Evolutionary conservation across 192 early-diverging fungal species (phyloP).

Genomic region (Funneliformis geosporum): DNA sequence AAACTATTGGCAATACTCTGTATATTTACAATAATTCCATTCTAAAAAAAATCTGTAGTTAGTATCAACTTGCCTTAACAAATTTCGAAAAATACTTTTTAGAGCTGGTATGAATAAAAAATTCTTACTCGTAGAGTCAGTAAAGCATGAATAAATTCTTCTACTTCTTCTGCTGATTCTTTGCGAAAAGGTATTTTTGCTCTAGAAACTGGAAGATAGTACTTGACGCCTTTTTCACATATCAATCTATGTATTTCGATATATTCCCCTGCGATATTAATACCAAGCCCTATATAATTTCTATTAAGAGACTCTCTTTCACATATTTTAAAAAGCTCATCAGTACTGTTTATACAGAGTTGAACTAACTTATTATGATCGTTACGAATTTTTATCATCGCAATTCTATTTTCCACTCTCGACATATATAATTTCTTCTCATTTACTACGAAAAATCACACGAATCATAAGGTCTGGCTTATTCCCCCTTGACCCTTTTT

Average conservation of each 20-base stretch:
- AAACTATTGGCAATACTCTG: no score
- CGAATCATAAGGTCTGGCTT: conserved; percentile 26
- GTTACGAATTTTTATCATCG: not conserved
- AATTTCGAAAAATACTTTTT: no score
- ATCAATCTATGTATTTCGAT: conserved; percentile 14
- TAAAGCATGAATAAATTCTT: conserved; percentile 29
- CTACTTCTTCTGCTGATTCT: conserved; percentile 8
- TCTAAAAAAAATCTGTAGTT: no score
- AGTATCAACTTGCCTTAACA: no score
- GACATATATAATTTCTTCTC: not conserved
- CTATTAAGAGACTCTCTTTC: not conserved
- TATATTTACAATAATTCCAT: no score
- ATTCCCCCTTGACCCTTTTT: not conserved
- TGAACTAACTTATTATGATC: conserved; percentile 26
- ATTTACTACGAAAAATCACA: not conserved
- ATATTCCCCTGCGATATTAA: conserved; percentile 25
- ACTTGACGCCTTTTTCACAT: conserved; percentile 20
- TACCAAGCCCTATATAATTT: conserved; percentile 14
- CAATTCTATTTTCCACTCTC: conserved; percentile 12
- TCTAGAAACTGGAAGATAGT: conserved; percentile 9
- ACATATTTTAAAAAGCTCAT: not conserved
- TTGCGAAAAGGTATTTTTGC: conserved; percentile 21
- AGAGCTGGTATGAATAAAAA: no score
- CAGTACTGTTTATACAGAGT: not conserved
- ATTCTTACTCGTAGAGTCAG: conserved; percentile 18